Evolutionary conservation across 2,329 filamentous ascomycete species (phyloP).

Genomic region (Curvularia sp.): DNA sequence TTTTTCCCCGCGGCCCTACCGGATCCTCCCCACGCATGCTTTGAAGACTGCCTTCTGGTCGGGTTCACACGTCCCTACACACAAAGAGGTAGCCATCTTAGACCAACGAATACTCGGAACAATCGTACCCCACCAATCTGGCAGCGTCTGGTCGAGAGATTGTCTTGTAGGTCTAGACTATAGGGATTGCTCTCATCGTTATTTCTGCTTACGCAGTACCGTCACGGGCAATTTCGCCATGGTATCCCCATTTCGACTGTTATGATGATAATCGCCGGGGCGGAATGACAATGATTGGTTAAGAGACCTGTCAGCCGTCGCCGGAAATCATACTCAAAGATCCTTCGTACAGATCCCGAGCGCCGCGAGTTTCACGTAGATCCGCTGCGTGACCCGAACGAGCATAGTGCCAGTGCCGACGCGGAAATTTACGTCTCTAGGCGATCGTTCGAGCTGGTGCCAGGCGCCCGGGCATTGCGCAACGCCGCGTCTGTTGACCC

Average conservation of each 20-base stretch:
- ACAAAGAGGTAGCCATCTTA: background rate
- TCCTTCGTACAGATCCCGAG: constrained; percentile 42
- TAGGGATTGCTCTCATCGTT: background rate
- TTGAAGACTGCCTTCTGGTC: constrained; percentile 11
- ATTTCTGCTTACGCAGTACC: constrained; percentile 9
- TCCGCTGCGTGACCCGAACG: constrained; percentile 37
- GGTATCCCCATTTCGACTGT: constrained; percentile 18
- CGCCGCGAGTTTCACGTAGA: constrained; percentile 48
- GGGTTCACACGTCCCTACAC: constrained; percentile 12
- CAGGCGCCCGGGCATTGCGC: constrained; percentile 52
- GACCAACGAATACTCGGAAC: constrained; percentile 6
- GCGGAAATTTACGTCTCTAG: constrained; percentile 47
- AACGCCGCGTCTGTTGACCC: constrained; percentile 42
- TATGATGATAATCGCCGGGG: constrained; percentile 15
- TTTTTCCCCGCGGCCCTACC: background rate
- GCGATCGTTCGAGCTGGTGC: constrained; percentile 44
- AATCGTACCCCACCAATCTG: constrained; percentile 4
- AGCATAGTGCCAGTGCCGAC: constrained; percentile 42
- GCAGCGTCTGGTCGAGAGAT: constrained; percentile 9
- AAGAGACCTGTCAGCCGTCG: constrained; percentile 24
- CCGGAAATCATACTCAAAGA: constrained; percentile 41
- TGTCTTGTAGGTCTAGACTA: constrained; percentile 5
- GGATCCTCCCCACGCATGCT: constrained; percentile 14
- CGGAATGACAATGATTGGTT: constrained; percentile 31
- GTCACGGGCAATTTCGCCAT: constrained; percentile 19